Percentiles rank a stretch among this genome's conserved stretches.
Evolutionary conservation across 192 early-diverging fungal species (phyloP).

Genomic region (Coemansia sp.): DNA sequence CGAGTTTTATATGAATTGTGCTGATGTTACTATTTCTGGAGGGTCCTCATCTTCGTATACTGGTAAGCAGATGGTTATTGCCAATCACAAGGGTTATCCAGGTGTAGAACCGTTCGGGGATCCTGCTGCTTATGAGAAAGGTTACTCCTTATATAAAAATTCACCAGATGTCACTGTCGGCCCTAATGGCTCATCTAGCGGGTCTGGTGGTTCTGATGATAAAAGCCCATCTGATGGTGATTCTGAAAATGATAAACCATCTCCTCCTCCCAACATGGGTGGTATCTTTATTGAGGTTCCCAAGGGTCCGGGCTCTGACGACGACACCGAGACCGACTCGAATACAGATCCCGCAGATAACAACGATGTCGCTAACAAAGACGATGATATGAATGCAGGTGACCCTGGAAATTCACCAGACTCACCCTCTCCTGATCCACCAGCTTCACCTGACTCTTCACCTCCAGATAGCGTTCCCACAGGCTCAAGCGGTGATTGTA

Average conservation of each 20-base stretch:
- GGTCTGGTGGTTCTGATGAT: background rate
- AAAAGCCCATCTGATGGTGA: background rate
- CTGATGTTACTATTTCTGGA: conserved; percentile 65
- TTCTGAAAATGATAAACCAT: background rate
- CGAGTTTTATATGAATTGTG: conserved; percentile 75
- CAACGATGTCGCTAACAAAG: background rate
- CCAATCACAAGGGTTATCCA: conserved; percentile 57
- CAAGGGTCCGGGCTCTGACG: background rate
- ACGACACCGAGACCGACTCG: background rate
- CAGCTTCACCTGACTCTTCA: conserved; percentile 1
- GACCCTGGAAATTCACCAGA: background rate
- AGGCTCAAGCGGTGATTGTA: conserved; percentile 14
- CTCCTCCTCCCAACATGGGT: background rate
- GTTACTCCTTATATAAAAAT: conserved; percentile 29
- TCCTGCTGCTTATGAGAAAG: conserved; percentile 28
- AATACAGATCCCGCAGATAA: conserved; percentile 5
- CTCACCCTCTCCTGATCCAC: background rate
- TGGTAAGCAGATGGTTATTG: conserved; percentile 56
- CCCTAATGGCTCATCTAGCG: background rate
- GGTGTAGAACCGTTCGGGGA: conserved; percentile 51
- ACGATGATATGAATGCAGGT: background rate
- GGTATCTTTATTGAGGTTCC: background rate
- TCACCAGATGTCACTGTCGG: conserved; percentile 23
- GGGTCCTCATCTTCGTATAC: conserved; percentile 36
- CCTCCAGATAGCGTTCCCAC: conserved; percentile 1